phyloP scores from a whole-genome alignment of 768 basidiomycete genomes.

The Suillus variegatus region DNA sequence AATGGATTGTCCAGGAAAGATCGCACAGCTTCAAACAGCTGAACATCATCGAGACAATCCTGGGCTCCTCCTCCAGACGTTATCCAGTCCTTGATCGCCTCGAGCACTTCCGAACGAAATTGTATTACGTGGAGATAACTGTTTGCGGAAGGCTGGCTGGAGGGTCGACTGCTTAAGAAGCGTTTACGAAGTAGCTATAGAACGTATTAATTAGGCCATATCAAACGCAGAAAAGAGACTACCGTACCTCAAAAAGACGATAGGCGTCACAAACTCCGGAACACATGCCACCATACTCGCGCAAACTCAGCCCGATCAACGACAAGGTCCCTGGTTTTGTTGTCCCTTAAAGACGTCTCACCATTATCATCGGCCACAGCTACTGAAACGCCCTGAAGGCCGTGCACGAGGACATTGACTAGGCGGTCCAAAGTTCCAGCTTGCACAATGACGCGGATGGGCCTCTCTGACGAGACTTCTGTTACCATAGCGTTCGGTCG shows the following conservation, averaged over 20 bases:
- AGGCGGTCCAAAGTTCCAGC: conserved; percentile 77
- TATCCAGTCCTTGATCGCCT: conserved; percentile 72
- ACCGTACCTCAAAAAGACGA: conserved; percentile 82
- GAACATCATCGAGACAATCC: conserved; percentile 72
- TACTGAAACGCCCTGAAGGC: conserved; percentile 74
- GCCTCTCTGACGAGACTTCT: conserved; percentile 68
- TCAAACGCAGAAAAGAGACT: neutral
- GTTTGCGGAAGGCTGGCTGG: conserved; percentile 42
- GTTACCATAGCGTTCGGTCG: conserved; percentile 56
- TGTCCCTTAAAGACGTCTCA: conserved; percentile 75
- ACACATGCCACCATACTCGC: conserved; percentile 81
- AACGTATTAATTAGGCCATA: neutral
- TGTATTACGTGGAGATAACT: conserved; percentile 48
- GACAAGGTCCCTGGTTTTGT: conserved; percentile 69
- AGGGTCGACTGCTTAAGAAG: conserved; percentile 54
- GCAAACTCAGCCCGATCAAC: conserved; percentile 77
- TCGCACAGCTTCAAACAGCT: conserved; percentile 58
- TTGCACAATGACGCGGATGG: conserved; percentile 74
- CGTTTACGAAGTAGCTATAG: conserved; percentile 73
- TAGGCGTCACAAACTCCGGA: conserved; percentile 77
- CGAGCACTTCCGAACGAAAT: conserved; percentile 62
- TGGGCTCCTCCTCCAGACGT: conserved; percentile 73
- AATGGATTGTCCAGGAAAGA: conserved; percentile 58
- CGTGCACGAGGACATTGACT: conserved; percentile 75
- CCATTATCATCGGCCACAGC: conserved; percentile 87